These are phyloP conservation scores for Puccinia sorghi DNA, from an alignment of 1,284 basidiomycete species.

Conservation along the genomic window DNA sequence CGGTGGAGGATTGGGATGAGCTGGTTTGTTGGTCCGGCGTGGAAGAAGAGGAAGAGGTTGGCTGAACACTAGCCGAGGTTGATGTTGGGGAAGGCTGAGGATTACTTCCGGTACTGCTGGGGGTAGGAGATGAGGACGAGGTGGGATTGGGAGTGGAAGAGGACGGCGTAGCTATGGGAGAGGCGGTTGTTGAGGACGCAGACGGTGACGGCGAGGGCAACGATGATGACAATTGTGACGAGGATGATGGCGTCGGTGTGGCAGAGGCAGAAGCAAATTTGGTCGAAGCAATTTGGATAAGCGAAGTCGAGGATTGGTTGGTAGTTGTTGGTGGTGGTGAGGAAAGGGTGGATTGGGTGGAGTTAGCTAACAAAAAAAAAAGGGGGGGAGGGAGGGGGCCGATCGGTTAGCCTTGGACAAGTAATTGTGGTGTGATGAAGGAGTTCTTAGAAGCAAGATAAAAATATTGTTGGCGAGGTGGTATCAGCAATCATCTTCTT, in stretches of 20 bases:
- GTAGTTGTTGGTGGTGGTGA: not conserved
- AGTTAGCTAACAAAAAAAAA: not conserved
- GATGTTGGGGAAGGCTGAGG: slow-evolving; percentile 13
- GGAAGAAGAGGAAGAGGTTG: not conserved
- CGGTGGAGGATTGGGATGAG: not conserved
- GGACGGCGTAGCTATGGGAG: not conserved
- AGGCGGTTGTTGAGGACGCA: not conserved
- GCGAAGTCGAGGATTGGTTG: not conserved
- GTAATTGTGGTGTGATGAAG: too few species aligned
- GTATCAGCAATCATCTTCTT: too few species aligned
- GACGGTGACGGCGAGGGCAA: not conserved
- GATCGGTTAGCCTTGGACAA: not conserved
- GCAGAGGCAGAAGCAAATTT: not conserved
- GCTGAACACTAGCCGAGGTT: slow-evolving; percentile 1
- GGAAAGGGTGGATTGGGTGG: not conserved
- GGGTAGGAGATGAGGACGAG: not conserved
- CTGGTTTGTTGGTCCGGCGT: not conserved
- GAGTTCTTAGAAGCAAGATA: too few species aligned
- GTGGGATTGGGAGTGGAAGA: not conserved
- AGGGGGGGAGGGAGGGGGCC: not conserved
- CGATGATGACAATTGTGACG: not conserved
- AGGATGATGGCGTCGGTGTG: not conserved
- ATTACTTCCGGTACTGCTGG: not conserved
- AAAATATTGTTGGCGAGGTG: too few species aligned
- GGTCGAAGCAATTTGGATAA: slow-evolving; percentile 3